These are phyloP conservation scores for Corymbia calophylla DNA, from an alignment of 441 rosid genomes.

Conservation along the genomic window DNA sequence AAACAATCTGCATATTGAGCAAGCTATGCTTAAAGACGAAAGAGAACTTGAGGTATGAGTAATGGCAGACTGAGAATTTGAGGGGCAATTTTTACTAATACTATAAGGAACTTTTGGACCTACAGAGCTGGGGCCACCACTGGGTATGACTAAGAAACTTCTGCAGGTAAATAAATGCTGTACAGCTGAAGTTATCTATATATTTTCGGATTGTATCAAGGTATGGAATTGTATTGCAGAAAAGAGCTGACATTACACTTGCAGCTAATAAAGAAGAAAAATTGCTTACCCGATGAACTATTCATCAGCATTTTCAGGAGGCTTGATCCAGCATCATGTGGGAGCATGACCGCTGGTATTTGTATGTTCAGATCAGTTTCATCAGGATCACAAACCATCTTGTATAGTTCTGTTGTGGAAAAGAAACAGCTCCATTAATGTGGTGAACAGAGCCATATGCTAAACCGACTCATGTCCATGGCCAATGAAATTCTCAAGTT, in stretches of 20 bases:
- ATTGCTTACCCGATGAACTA: conserved; percentile 50
- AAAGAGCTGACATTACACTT: background rate
- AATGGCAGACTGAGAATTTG: background rate
- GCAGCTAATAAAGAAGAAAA: background rate
- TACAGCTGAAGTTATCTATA: background rate
- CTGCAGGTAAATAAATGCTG: background rate
- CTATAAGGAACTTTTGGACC: background rate
- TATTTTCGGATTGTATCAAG: background rate
- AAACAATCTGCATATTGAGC: background rate
- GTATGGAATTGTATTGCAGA: background rate
- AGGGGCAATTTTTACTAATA: background rate
- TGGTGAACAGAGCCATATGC: background rate
- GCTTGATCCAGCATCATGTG: conserved; percentile 90
- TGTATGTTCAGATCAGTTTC: conserved; percentile 87
- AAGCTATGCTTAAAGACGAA: background rate
- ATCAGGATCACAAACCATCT: conserved; percentile 98
- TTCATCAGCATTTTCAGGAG: conserved; percentile 58
- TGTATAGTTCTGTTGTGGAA: conserved; percentile 66
- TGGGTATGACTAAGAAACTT: background rate
- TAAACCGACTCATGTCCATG: background rate
- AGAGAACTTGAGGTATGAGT: background rate
- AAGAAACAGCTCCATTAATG: background rate
- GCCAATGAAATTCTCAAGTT: background rate
- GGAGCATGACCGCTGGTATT: conserved; percentile 92
- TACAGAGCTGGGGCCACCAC: background rate